Evolutionary conservation across 2,329 filamentous ascomycete species (phyloP).

Genomic region (Keithomyces neogunnii): DNA sequence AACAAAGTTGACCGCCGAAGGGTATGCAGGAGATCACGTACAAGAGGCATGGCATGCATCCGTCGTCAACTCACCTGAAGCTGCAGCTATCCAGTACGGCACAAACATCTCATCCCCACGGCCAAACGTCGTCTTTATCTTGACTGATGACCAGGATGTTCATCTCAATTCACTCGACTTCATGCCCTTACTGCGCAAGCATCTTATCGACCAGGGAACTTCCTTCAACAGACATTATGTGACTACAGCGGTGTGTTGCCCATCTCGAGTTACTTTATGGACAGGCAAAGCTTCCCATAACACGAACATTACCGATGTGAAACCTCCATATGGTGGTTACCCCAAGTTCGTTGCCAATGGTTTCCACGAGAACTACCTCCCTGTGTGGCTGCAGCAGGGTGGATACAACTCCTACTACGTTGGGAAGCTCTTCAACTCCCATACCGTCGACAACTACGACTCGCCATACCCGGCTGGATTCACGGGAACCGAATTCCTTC

Average conservation of each 20-base stretch:
- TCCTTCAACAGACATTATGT: slow-evolving; percentile 55
- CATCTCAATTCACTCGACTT: slow-evolving; percentile 53
- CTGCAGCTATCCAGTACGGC: too few relatives aligned
- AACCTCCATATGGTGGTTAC: slow-evolving; percentile 29
- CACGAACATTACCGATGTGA: slow-evolving; percentile 56
- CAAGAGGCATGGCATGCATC: too few relatives aligned
- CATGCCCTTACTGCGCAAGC: slow-evolving; percentile 47
- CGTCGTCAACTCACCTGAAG: too few relatives aligned
- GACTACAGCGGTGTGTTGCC: slow-evolving; percentile 59
- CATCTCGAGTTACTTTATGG: slow-evolving; percentile 55
- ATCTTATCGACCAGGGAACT: slow-evolving; percentile 49
- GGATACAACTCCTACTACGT: slow-evolving; percentile 66
- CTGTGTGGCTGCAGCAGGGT: slow-evolving; percentile 58
- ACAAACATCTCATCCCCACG: too few relatives aligned
- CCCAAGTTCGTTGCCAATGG: slow-evolving; percentile 58
- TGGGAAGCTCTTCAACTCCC: slow-evolving; percentile 62
- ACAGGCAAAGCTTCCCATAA: slow-evolving; percentile 62
- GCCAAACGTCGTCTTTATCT: slow-evolving; percentile 54
- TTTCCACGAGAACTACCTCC: slow-evolving; percentile 58
- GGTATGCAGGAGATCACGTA: too few relatives aligned
- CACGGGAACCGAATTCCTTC: slow-evolving; percentile 36
- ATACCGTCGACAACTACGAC: slow-evolving; percentile 52
- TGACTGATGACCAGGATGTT: slow-evolving; percentile 61
- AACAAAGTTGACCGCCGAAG: too few relatives aligned
- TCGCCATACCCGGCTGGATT: slow-evolving; percentile 49